Base-by-base conservation (phyloP, 2,329 filamentous ascomycete genomes). In the Aulographum hederae region DNA sequence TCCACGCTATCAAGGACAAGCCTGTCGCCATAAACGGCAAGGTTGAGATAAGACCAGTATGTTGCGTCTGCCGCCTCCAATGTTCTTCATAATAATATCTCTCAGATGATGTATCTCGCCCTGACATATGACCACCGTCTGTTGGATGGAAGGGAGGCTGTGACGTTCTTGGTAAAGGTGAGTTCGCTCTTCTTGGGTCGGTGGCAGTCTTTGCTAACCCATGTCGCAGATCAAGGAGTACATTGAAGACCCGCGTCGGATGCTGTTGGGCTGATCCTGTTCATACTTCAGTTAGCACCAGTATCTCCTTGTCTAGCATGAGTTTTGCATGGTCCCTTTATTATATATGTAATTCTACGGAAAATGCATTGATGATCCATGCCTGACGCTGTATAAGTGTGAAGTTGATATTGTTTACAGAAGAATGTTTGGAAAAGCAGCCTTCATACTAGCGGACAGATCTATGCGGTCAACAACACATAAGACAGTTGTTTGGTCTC, bases 51-150 rank as follows among this genome's bases (percentile, higher is more conserved):
- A 72, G 89, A 42, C 89, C 89, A 15, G 66, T 69, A 55, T 41
- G 62, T 52, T 29, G 27, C 15, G 11, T 28, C 13, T 25, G n/a
- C 21, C 10, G 10, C 21, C 13, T 10, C 13, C 21, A 25, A 25
- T 10, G 21, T 10, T 10, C 10, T 13, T 13, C 21, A 25, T 25
- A 13, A 37, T 46, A 37, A 46, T 34, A 28, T 18, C 19, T 4
- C 6, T 18, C 38, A 69, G 59, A 95, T 98, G 84, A 98, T 98
- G 89, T 95, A 93, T 57, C 70, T 98, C 41, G 89, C 89, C 26
- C 67, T 98, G 37, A 98, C 89, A 11, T 98, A 98, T 51, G 89
- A 98, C 54, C 89, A 98, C 61, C 79, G 89, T 51, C 71, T 98
- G 31, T 66, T 98, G 16, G 89, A 95, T 54, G 89, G 89, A 31